Conservation (phyloP, 192 early-diverging fungal genomes). For the Coemansia sp. region DNA sequence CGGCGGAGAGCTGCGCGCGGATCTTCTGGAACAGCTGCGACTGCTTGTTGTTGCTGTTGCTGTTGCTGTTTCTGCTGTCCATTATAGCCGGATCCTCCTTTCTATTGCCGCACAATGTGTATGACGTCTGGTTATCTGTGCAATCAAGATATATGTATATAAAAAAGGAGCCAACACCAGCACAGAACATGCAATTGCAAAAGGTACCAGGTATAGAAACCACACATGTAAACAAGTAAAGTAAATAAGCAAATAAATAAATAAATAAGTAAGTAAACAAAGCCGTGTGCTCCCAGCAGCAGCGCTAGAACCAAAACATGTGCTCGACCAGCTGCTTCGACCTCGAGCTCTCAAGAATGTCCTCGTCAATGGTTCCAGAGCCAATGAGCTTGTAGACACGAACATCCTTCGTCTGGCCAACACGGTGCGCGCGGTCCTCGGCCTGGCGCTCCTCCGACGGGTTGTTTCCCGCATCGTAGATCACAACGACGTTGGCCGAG, state of each 20-base stretch:
- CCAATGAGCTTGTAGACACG: slow-evolving; percentile 70
- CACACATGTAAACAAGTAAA: neutral
- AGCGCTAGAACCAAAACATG: slow-evolving; percentile 37
- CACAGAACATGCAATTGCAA: too few species aligned
- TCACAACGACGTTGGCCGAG: slow-evolving; percentile 74
- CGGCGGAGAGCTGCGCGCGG: neutral
- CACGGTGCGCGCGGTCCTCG: slow-evolving; percentile 83
- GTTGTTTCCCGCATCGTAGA: slow-evolving; percentile 81
- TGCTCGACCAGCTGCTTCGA: slow-evolving; percentile 49
- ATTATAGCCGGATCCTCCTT: neutral
- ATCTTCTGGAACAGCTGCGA: neutral
- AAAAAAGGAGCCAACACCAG: too few species aligned
- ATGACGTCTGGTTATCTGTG: too few species aligned
- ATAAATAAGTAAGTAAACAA: neutral
- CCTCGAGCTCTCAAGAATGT: slow-evolving; percentile 38
- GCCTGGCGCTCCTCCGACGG: slow-evolving; percentile 85
- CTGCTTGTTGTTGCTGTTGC: neutral
- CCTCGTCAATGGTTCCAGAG: slow-evolving; percentile 65
- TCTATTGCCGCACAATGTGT: neutral
- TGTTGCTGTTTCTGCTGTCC: neutral
- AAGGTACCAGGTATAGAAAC: too few species aligned
- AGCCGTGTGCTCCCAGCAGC: neutral
- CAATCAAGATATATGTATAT: too few species aligned
- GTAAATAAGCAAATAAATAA: neutral
- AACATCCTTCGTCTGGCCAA: slow-evolving; percentile 84